Conservation (phyloP, 805 yeast species). For the Cyberlindnera americana region DNA sequence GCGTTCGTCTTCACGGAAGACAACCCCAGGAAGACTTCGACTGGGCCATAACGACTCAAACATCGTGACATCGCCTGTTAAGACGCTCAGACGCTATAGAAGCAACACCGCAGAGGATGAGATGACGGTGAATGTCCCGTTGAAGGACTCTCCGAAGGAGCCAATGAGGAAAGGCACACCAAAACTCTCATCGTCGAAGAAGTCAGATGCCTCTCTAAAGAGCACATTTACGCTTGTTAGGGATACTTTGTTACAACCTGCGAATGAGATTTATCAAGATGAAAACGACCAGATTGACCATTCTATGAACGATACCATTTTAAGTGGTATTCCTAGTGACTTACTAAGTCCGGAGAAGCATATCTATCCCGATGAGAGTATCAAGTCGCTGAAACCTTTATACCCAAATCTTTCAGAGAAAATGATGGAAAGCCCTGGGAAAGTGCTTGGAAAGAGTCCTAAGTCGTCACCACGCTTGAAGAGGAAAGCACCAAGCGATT, state of each 20-base stretch:
- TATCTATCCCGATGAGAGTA: conserved; percentile 18
- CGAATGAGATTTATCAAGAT: conserved; percentile 1
- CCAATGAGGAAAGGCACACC: conserved; percentile 27
- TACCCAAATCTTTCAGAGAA: no score
- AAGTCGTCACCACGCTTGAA: not conserved
- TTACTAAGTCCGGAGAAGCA: conserved; percentile 27
- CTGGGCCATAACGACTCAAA: conserved; percentile 19
- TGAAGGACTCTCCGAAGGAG: conserved; percentile 21
- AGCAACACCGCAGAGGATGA: conserved; percentile 6
- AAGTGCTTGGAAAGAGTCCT: no score
- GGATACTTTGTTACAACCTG: not conserved
- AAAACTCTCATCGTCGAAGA: conserved; percentile 4
- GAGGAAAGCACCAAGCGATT: not conserved
- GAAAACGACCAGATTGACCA: conserved; percentile 10
- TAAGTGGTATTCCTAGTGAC: conserved; percentile 24
- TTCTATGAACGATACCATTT: conserved; percentile 16
- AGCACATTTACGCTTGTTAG: conserved; percentile 11
- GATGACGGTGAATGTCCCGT: conserved; percentile 13
- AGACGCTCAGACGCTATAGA: conserved; percentile 16
- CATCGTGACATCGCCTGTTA: conserved; percentile 25
- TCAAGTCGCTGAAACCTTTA: not conserved
- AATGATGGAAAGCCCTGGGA: no score
- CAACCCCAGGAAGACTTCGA: conserved; percentile 4
- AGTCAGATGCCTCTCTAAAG: no score
- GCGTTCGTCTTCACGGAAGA: conserved; percentile 8